Evolutionary conservation across 2,329 filamentous ascomycete species (phyloP).

Genomic region (Corynespora cassiicola): DNA sequence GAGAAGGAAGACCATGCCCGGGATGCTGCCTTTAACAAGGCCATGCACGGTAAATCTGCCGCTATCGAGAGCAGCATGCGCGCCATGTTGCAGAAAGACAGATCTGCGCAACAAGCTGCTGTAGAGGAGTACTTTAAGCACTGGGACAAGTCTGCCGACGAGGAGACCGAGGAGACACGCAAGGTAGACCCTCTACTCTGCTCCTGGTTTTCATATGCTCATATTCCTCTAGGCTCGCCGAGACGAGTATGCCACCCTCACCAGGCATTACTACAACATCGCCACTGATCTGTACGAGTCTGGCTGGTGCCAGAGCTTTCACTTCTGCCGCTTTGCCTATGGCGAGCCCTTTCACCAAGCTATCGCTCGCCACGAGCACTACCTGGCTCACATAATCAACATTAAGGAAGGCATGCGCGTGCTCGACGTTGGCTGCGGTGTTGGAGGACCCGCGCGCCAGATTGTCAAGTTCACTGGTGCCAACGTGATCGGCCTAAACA

Average conservation of each 20-base stretch:
- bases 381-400: slow-evolving; percentile 81
- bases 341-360: slow-evolving; percentile 85
- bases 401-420: slow-evolving; percentile 68
- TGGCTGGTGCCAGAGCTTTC: slow-evolving; percentile 90
- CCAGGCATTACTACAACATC: slow-evolving; percentile 92
- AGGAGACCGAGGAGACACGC: slow-evolving; percentile 80
- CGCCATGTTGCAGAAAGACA: slow-evolving; percentile 83
- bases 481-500: slow-evolving; percentile 88
- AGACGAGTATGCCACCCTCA: slow-evolving; percentile 87
- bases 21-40: slow-evolving; percentile 87
- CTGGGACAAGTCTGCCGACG: slow-evolving; percentile 77
- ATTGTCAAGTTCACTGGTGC: slow-evolving; percentile 89
- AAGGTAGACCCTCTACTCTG: slow-evolving; percentile 58
- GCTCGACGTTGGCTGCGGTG: slow-evolving; percentile 93
- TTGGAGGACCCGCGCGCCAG: slow-evolving; percentile 88
- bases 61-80: slow-evolving; percentile 72
- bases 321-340: slow-evolving; percentile 88
- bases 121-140: slow-evolving; percentile 92
- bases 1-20: slow-evolving; percentile 81
- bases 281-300: slow-evolving; percentile 94
- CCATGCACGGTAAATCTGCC: slow-evolving; percentile 76
- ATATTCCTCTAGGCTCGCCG: slow-evolving; percentile 65
- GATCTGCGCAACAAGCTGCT: slow-evolving; percentile 75
- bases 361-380: slow-evolving; percentile 93
- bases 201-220: background rate